A percentile compares a stretch with the other conserved stretches of the same genome.
phyloP scores from a whole-genome alignment of 179 eudicot genomes.

The Gypsophila paniculata region DNA sequence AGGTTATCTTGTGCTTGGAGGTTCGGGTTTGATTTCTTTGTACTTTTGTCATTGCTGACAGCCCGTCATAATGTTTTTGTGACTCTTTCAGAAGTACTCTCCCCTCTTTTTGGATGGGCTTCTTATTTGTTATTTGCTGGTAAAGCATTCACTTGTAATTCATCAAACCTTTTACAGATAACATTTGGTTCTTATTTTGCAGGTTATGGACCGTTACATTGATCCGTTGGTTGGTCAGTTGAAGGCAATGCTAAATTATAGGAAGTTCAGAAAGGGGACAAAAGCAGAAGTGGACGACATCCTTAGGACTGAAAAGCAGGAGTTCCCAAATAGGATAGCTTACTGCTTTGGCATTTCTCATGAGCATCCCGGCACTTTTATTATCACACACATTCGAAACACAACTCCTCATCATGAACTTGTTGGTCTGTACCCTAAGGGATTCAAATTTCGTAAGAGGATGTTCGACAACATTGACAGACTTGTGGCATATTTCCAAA shows the following conservation, averaged over 20 bases:
- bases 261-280: constrained; percentile 75
- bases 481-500: constrained; percentile 85
- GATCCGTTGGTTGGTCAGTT: constrained; percentile 85
- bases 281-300: constrained; percentile 94
- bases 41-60: constrained; percentile 6
- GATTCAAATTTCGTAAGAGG: constrained; percentile 83
- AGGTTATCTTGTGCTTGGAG: not conserved
- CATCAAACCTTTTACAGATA: not conserved
- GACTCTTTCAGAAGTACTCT: not conserved
- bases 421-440: constrained; percentile 83
- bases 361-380: constrained; percentile 93
- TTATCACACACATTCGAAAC: constrained; percentile 75
- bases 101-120: not conserved
- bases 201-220: constrained; percentile 97
- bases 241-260: constrained; percentile 79
- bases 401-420: constrained; percentile 94
- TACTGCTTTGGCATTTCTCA: constrained; percentile 93
- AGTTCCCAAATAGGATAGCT: constrained; percentile 64
- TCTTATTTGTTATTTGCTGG: not conserved
- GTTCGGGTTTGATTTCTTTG: not conserved
- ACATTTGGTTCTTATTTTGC: constrained; percentile 16
- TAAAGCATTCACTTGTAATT: not conserved
- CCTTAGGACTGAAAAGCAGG: constrained; percentile 60
- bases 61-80: not conserved
- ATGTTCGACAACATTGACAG: constrained; percentile 82